Evolutionary conservation across 768 basidiomycete species (phyloP).

Genomic region (Tubosaeta sp.): DNA sequence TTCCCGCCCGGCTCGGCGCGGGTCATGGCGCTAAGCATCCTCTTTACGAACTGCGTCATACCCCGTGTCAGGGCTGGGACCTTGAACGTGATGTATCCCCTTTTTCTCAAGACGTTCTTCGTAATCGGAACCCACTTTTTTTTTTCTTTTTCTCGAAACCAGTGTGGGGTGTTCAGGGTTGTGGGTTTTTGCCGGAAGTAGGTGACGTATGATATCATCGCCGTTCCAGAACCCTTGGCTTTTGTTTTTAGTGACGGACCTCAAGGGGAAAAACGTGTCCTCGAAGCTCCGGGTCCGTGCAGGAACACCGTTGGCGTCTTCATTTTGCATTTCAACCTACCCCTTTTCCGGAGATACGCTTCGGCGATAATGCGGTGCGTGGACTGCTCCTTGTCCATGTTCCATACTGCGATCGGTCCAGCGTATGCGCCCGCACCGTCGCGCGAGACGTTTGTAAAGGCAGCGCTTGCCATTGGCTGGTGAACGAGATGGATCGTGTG

Average conservation of each 20-base stretch:
- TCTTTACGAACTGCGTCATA: conserved; percentile 1
- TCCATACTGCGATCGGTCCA: too few relatives aligned
- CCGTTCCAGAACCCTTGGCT: not conserved
- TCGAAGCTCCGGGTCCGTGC: too few relatives aligned
- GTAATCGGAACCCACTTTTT: not conserved
- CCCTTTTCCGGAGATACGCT: not conserved
- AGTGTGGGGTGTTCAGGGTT: not conserved
- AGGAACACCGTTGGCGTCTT: too few relatives aligned
- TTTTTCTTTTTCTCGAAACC: not conserved
- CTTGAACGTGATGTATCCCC: not conserved
- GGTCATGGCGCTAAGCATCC: conserved; percentile 1
- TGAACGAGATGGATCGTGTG: too few relatives aligned
- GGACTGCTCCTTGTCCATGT: too few relatives aligned
- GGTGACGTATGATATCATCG: conserved; percentile 1
- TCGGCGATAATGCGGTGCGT: not conserved
- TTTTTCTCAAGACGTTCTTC: not conserved
- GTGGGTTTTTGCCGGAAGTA: not conserved
- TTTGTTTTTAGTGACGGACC: too few relatives aligned
- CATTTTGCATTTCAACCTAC: too few relatives aligned
- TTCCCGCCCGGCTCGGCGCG: conserved; percentile 2
- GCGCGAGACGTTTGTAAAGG: too few relatives aligned
- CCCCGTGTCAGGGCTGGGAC: conserved; percentile 1
- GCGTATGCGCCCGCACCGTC: too few relatives aligned
- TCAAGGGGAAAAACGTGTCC: too few relatives aligned
- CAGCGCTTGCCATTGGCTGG: too few relatives aligned